Base-by-base conservation (phyloP, 108 stramenopile genomes). In the Schizochytrium sp. region DNA sequence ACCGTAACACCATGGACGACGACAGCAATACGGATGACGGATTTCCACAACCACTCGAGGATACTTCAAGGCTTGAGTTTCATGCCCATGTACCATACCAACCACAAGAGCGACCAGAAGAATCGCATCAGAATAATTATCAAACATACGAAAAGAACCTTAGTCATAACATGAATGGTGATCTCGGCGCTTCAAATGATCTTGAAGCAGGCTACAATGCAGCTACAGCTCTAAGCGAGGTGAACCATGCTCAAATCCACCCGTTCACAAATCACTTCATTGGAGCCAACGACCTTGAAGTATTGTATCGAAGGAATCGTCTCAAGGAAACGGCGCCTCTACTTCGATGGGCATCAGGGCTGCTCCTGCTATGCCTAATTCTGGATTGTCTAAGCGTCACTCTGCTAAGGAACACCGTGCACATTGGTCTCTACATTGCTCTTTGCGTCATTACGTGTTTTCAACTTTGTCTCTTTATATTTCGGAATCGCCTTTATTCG, bases 371-470 rank as follows among this genome's bases (percentile, higher is more conserved):
- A 53, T 83, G 76, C 28, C 55, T 83, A 3, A 13, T 50, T 17
- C 50, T 83, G 17, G 76, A 83, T 40, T 83, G 76, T 53, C 49
- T 83, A 10, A 83, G 50, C 40, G 38, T 83, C 8, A 1, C 55
- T 47, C 53, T 83, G 50, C 47, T n/a, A 5, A 47, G 76, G 7
- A 55, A 53, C 3, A 55, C 76, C 8, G 15, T 10, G 45, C 50
- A 83, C 53, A 5, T 53, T 5, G 5, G 50, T 10, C 28, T 83
- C 17, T 47, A 47, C 76, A 83, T 83, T 28, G 53, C 55, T 5
- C 47, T 83, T 2, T 83, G 76, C 76, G 49, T 53, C 50, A 83
- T 83, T 7, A 55, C 53, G n/a, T 83, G 76, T 53, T 83, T 83
- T 28, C 76, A 83, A 40, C 53, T 83, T 10, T 47, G 76, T 5